Conservation (phyloP, 2,329 filamentous ascomycete species). For the Colletotrichum sp. region DNA sequence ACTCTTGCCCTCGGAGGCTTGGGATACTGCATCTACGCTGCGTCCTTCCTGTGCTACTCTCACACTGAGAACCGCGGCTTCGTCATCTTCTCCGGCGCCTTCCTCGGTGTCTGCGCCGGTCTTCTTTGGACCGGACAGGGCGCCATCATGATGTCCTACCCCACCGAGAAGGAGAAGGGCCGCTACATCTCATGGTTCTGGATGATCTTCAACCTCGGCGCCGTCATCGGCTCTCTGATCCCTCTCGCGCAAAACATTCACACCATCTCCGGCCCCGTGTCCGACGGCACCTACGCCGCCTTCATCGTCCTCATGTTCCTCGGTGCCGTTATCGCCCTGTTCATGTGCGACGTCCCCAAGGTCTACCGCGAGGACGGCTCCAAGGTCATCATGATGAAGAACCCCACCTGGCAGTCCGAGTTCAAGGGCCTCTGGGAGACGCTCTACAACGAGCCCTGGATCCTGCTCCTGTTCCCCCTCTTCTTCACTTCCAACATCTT, state of each 20-base stretch:
- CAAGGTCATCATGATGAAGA: conserved; percentile 86
- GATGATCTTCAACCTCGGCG: conserved; percentile 94
- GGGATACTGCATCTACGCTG: conserved; percentile 78
- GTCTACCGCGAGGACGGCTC: conserved; percentile 80
- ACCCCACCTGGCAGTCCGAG: conserved; percentile 85
- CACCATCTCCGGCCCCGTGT: conserved; percentile 57
- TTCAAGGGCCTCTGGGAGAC: conserved; percentile 78
- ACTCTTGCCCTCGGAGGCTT: conserved; percentile 76
- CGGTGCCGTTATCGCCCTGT: conserved; percentile 73
- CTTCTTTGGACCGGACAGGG: conserved; percentile 85
- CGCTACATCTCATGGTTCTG: conserved; percentile 91
- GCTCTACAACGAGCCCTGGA: conserved; percentile 72
- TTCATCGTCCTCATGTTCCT: conserved; percentile 84
- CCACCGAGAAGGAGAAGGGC: conserved; percentile 80
- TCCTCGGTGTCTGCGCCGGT: conserved; percentile 80
- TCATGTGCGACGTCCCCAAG: conserved; percentile 73
- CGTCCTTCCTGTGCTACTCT: conserved; percentile 73
- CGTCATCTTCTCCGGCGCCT: conserved; percentile 76
- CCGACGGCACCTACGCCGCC: conserved; percentile 84
- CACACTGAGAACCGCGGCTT: conserved; percentile 73
- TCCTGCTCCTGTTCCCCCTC: conserved; percentile 81
- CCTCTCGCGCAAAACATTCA: conserved; percentile 77
- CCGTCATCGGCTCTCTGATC: conserved; percentile 82
- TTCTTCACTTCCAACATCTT: conserved; percentile 87
- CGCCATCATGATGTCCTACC: conserved; percentile 90